Evolutionary conservation across 331 rosid genomes (phyloP), one percentile per base, ranked within the genome.

Genomic region (Ulmus americana): DNA sequence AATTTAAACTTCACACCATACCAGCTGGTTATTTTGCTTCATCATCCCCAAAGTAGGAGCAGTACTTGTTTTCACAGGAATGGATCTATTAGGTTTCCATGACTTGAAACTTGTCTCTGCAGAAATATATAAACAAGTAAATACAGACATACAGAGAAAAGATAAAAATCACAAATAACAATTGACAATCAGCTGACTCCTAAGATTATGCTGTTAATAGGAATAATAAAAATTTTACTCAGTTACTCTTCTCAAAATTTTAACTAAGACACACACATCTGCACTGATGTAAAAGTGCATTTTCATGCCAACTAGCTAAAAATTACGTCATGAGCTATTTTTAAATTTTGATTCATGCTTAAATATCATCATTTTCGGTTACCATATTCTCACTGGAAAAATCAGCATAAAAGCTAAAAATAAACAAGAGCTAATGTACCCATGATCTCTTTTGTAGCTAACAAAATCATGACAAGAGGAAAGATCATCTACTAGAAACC

Each of bases 71-170:
- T 69, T 79, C 43, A 79, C 62, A n/a, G 52, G 39, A 48, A 70
- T 45, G 20, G 78, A 80, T 39, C 79, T 75, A 71, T 69, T 70
- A 45, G 81, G 90, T 70, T 84, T 80, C 95, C 90, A 84, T n/a
- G 87, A 79, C 68, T 77, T 77, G 54, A 76, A 81, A 74, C 79
- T 65, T 69, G 71, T 80, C 61, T 82, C 95, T 87, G 90, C 81
- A 66, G 70, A 61, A 62, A 55, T 40, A 64, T 55, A 49, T 1
- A 45, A 41, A 9, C 44, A 51, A 13, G 56, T 16, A 13, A 7
- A 51, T 51, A 8, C 16, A 12, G n/a, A 13, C 1, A 13, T 10
- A 7, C 6, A 13, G 53, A 48, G 15, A 48, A 7, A 48, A 11
- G 14, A 16, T 11, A 16, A 48, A 16, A 41, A 39, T 47, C 22